Conservation (phyloP, 257 asterid genomes). For the Plantago ovata region DNA sequence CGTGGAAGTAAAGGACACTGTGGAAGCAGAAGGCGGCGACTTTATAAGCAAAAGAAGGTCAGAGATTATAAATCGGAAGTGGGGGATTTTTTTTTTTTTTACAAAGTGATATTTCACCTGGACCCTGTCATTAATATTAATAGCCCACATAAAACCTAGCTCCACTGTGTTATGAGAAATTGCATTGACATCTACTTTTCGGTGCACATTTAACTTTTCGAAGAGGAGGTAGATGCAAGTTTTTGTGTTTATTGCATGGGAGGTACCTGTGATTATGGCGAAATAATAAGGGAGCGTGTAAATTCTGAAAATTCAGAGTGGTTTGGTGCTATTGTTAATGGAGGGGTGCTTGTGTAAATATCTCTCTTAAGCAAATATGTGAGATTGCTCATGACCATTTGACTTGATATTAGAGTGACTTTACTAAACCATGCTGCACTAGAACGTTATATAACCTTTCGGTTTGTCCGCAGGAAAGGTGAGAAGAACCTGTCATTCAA, state of each 20-base stretch:
- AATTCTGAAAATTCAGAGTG: too few species aligned
- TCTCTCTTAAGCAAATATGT: constrained; percentile 3
- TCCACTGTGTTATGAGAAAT: background rate
- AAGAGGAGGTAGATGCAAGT: background rate
- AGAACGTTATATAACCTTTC: background rate
- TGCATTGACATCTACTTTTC: background rate
- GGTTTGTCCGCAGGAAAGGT: constrained; percentile 38
- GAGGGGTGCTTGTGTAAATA: constrained; percentile 1
- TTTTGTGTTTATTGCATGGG: background rate
- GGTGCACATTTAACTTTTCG: background rate
- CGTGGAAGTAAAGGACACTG: constrained; percentile 36
- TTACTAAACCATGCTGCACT: background rate
- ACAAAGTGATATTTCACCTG: background rate
- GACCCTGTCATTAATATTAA: background rate
- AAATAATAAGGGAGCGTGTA: background rate
- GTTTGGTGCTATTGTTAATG: background rate
- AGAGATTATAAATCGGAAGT: background rate
- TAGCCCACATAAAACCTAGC: background rate
- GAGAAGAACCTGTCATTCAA: constrained; percentile 26
- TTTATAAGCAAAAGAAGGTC: constrained; percentile 57
- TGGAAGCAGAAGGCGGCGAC: constrained; percentile 41
- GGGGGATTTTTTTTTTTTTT: background rate
- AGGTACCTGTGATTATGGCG: background rate
- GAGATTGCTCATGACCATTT: constrained; percentile 2
- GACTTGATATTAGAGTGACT: background rate